Conservation (phyloP, 306 rosid genomes). For the Lagenaria siceraria region DNA sequence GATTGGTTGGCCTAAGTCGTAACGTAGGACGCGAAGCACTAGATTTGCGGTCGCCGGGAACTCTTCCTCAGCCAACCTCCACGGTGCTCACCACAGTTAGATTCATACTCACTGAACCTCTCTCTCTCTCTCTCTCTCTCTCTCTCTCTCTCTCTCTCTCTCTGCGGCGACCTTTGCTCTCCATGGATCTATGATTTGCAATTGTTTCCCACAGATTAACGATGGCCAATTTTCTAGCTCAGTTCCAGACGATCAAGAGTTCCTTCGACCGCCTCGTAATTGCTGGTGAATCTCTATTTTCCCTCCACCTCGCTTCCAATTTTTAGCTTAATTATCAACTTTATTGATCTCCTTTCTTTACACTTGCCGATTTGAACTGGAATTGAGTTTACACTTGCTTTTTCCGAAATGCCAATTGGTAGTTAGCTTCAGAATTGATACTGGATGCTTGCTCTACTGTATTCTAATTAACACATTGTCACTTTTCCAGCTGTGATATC, state of each 20-base stretch:
- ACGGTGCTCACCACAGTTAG: slow-evolving; percentile 3
- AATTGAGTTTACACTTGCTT: not conserved
- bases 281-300: slow-evolving; percentile 37
- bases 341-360: not conserved
- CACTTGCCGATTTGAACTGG: not conserved
- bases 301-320: not conserved
- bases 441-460: not conserved
- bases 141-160: not conserved
- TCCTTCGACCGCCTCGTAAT: slow-evolving; percentile 80
- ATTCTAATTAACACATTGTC: not conserved
- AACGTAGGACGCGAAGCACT: slow-evolving; percentile 28
- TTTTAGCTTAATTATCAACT: not conserved
- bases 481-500: not conserved
- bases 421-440: not conserved
- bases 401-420: not conserved
- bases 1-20: not conserved
- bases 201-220: slow-evolving; percentile 27
- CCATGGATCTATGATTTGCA: slow-evolving; percentile 31
- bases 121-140: slow-evolving; percentile 6
- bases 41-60: slow-evolving; percentile 26
- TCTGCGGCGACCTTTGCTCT: slow-evolving; percentile 4
- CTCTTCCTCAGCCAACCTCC: not conserved
- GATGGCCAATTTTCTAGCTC: slow-evolving; percentile 94
- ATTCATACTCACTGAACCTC: slow-evolving; percentile 4
- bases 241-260: slow-evolving; percentile 84